Conservation (phyloP, 371 early-diverging fungal species). For the Batkoa obscura region DNA sequence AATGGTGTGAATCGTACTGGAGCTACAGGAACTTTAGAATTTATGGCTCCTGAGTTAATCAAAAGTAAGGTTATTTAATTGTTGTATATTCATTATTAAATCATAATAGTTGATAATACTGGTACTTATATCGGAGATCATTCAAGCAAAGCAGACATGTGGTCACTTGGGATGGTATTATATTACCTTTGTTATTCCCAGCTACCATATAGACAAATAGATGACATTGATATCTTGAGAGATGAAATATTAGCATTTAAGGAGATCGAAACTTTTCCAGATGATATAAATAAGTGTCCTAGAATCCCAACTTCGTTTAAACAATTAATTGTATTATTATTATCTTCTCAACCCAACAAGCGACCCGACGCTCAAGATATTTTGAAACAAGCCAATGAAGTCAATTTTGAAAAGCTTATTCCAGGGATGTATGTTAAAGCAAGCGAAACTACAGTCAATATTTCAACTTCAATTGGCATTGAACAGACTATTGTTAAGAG, state of each 20-base stretch:
- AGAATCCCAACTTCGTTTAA: constrained; percentile 8
- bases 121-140: constrained; percentile 51
- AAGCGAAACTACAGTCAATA: background rate
- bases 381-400: constrained; percentile 2
- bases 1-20: constrained; percentile 53
- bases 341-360: constrained; percentile 7
- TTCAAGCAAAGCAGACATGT: constrained; percentile 77
- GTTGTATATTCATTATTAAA: constrained; percentile 3
- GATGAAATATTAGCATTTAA: constrained; percentile 51
- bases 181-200: constrained; percentile 71
- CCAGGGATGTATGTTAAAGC: background rate
- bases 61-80: constrained; percentile 10
- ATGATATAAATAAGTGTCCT: background rate
- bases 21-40: constrained; percentile 91
- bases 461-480: background rate
- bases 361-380: constrained; percentile 10
- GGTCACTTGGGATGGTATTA: constrained; percentile 85
- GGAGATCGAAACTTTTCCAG: constrained; percentile 5
- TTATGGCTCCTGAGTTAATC: constrained; percentile 77
- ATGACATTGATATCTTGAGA: constrained; percentile 66
- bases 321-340: constrained; percentile 7
- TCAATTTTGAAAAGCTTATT: background rate
- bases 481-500: background rate
- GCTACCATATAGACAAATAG: constrained; percentile 66
- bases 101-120: constrained; percentile 22